These are phyloP conservation scores for Rhodotorula diobovata DNA, from an alignment of 768 basidiomycete species.

Conservation along the genomic window DNA sequence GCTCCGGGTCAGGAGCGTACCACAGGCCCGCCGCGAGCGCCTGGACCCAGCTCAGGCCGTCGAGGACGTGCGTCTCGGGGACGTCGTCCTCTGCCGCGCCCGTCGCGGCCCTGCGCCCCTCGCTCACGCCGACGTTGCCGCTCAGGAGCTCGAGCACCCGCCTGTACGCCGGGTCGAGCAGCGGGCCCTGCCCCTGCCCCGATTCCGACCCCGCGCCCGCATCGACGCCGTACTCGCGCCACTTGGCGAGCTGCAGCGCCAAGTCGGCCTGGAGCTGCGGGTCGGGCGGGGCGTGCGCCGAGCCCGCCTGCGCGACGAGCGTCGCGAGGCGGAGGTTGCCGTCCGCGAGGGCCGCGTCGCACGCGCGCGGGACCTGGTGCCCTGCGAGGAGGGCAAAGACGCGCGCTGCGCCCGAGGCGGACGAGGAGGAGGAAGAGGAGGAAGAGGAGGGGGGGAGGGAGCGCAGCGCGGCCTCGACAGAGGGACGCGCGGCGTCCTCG, in stretches of 20 bases:
- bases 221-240: slow-evolving; percentile 73
- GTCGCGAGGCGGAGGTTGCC: slow-evolving; percentile 82
- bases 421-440: slow-evolving; percentile 46
- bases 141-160: slow-evolving; percentile 78
- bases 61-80: slow-evolving; percentile 59
- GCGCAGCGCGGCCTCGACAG: slow-evolving; percentile 65
- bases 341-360: slow-evolving; percentile 64
- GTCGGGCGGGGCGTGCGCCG: slow-evolving; percentile 47
- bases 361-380: slow-evolving; percentile 79
- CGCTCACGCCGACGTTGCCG: slow-evolving; percentile 63
- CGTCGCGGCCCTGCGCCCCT: slow-evolving; percentile 52
- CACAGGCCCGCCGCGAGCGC: slow-evolving; percentile 85
- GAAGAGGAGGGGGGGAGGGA: slow-evolving; percentile 37
- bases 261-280: slow-evolving; percentile 73
- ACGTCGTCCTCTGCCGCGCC: slow-evolving; percentile 48
- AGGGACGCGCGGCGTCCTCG: slow-evolving; percentile 62
- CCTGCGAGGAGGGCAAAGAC: slow-evolving; percentile 79
- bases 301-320: slow-evolving; percentile 69
- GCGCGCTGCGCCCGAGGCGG: slow-evolving; percentile 22
- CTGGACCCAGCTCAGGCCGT: slow-evolving; percentile 88
- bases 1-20: slow-evolving; percentile 58
- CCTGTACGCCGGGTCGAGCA: slow-evolving; percentile 61
- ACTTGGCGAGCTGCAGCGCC: slow-evolving; percentile 68
- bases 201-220: too few relatives aligned
- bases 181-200: too few relatives aligned